Base-by-base conservation (phyloP, 495 filamentous ascomycete species). In the Xylaria longipes region DNA sequence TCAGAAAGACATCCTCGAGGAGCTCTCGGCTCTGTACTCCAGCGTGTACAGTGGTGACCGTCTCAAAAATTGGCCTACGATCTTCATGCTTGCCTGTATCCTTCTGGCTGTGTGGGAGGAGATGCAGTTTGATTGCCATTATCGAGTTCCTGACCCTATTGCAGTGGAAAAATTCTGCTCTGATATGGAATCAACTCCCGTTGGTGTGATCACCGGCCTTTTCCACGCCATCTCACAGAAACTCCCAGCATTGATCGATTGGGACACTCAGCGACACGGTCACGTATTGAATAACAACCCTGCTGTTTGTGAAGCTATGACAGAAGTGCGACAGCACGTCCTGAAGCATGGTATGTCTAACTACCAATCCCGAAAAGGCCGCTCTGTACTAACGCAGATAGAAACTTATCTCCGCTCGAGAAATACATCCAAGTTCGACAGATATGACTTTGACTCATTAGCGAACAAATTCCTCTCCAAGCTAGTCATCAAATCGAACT, bases 201-300 rank as follows among this genome's bases (percentile, higher is more conserved):
- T 97, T 63, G 94, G 94, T 72, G 94, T 97, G 80, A 95, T 97
- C 76, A 94, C 96, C 65, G 94, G 94, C 41, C 87, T 97, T 41
- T 97, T 97, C 91, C 91, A 94, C 73, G 94, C 94, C 76, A 97
- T 97, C 80, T 97, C 94, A 7, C 94, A 97, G 82, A 97, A 97
- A 82, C 86, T 97, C 57, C 94, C 94, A 8, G 87, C 93, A 3
- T 92, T 97, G 78, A 90, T 88, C 65, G 94, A 97, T 74, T 97
- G 94, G 94, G 94, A 97, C 74, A 93, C 93, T 1, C 85, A 89
- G 69, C 91, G 94, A 81, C 94, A 97, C 76, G 93, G 95, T 68
- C 91, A 95, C 68, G 79, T 95, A 63, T 87, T 97, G 62, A 91
- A 93, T 82, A 95, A 93, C 74, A 97, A 97, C 81, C 87, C 87